Evolutionary conservation across 371 early-diverging fungal genomes (phyloP).

Genomic region (Smittium culicis): DNA sequence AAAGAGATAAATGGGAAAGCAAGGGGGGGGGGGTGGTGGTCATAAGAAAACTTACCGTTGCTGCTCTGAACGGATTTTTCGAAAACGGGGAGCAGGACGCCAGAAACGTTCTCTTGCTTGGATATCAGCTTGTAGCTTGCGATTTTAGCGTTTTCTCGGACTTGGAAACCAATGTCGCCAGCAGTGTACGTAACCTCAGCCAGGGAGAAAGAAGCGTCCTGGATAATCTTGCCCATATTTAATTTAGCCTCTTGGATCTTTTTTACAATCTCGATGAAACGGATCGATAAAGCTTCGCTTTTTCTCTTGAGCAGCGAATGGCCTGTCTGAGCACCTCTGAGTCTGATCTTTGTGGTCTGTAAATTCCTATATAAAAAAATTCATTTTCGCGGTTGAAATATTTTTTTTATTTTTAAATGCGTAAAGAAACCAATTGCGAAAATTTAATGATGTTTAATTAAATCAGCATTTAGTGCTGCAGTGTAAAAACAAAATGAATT

Average conservation of each 20-base stretch:
- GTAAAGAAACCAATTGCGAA: too few species aligned
- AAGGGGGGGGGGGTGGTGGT: neutral
- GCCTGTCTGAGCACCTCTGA: conserved; percentile 98
- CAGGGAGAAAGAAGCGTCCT: conserved; percentile 91
- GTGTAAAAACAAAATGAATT: neutral
- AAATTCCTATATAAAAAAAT: conserved; percentile 54
- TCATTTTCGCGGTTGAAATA: neutral
- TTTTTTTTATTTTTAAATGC: neutral
- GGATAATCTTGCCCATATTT: conserved; percentile 95
- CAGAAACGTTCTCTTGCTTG: conserved; percentile 92
- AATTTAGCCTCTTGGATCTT: conserved; percentile 91
- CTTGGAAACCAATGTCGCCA: conserved; percentile 93
- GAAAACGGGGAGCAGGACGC: conserved; percentile 89
- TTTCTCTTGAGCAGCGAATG: conserved; percentile 94
- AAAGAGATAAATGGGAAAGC: neutral
- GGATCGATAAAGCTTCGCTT: conserved; percentile 93
- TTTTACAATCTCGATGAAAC: conserved; percentile 86
- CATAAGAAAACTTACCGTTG: conserved; percentile 34
- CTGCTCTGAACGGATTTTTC: conserved; percentile 70
- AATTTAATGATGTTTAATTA: too few species aligned
- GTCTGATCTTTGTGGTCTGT: conserved; percentile 81
- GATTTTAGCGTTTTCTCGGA: conserved; percentile 80
- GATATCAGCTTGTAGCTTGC: conserved; percentile 85
- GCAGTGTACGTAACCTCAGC: conserved; percentile 96
- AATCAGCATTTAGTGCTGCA: too few species aligned